Base-by-base conservation (phyloP, 306 rosid genomes). In the Cucurbita maxima region DNA sequence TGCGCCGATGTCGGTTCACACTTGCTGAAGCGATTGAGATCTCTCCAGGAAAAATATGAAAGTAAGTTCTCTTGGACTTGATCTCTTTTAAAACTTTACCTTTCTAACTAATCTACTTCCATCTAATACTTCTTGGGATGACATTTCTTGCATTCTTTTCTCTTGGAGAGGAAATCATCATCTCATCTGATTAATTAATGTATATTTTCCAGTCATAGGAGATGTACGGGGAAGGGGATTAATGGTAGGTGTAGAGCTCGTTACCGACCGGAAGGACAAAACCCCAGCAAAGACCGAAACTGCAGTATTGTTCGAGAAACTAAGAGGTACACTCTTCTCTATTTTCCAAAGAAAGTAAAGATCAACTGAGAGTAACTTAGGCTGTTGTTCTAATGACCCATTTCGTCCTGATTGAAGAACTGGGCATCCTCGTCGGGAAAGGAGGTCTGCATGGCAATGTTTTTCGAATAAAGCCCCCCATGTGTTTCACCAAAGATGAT, bases 381-480 rank as follows among this genome's bases (percentile, higher is more conserved):
- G 45, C 25, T 45, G 19, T 15, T 25, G 51, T 54, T 38, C 82
- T 83, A 76, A 80, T 60, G 20, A 58, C 79, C 59, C 50, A 61
- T 62, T 76, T 73, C 40, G 75, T 76, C 51, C 68, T 81, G 57
- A 76, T 76, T 79, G 77, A 81, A 90, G 98, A 91, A 75, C 92
- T 89, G 5, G 98, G 92, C 51, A 61, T 94, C 76, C 89, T 90
- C 18, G 82, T 89, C 63, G 96, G 98, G 64, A 91, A 90, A 83
- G 98, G 97, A 37, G 98, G 96, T 69, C 78, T 91, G 10, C 92
- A 89, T 47, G 98, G 98, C 38, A 89, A 89, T 77, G 95, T 89
- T 36, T 94, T 94, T 73, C 79, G 97, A 81, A 88, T 94, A 73
- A 94, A 91, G 72, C 97, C 97, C 45, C 97, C 98, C 0, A 89